Evolutionary conservation across 768 basidiomycete species (phyloP).

Genomic region (Leucosporidium yakuticum): DNA sequence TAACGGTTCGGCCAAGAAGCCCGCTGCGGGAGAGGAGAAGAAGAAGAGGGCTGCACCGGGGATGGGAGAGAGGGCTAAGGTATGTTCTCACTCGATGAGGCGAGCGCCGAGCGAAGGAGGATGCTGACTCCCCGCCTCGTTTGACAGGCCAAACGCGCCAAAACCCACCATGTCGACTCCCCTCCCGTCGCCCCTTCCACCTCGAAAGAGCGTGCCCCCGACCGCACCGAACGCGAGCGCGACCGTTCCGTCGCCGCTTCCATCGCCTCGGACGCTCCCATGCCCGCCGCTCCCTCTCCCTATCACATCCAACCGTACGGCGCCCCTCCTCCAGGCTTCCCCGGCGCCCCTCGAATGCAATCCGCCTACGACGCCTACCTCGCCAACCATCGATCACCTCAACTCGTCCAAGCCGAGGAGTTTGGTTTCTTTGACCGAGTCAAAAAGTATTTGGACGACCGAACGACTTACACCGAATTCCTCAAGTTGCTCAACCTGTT

Average conservation of each 20-base stretch:
- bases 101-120: too few relatives aligned
- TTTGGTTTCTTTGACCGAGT: slow-evolving; percentile 91
- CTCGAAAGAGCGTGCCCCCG: neutral
- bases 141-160: slow-evolving; percentile 27
- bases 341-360: slow-evolving; percentile 31
- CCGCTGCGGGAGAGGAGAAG: slow-evolving; percentile 14
- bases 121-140: too few relatives aligned
- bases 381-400: slow-evolving; percentile 19
- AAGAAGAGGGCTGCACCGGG: slow-evolving; percentile 35
- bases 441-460: slow-evolving; percentile 51
- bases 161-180: slow-evolving; percentile 27
- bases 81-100: neutral
- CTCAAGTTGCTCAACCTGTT: slow-evolving; percentile 86
- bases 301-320: slow-evolving; percentile 25
- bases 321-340: slow-evolving; percentile 26
- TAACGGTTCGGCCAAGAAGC: neutral
- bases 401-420: slow-evolving; percentile 53
- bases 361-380: slow-evolving; percentile 34
- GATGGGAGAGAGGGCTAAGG: slow-evolving; percentile 31
- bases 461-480: slow-evolving; percentile 64
- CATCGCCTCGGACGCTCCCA: neutral
- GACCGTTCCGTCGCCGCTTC: neutral
- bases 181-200: slow-evolving; percentile 10
- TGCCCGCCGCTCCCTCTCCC: neutral
- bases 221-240: neutral